These are phyloP conservation scores for Thelonectria rubi DNA, from an alignment of 2,329 filamentous ascomycete genomes.

Conservation along the genomic window DNA sequence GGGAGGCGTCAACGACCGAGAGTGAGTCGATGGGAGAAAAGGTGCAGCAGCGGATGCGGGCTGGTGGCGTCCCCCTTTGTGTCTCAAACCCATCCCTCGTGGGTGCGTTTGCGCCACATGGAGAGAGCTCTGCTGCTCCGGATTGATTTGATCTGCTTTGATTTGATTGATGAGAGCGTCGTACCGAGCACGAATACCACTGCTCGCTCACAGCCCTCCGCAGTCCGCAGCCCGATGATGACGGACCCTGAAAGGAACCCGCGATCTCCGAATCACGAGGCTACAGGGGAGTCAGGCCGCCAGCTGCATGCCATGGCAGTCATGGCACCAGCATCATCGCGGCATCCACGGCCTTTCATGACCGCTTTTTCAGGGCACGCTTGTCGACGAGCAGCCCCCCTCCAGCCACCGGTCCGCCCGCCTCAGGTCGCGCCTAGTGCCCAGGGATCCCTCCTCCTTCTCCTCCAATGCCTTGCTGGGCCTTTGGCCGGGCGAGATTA, in stretches of 20 bases:
- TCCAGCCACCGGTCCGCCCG: constrained; percentile 22
- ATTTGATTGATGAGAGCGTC: background rate
- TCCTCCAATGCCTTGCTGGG: background rate
- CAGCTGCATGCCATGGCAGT: background rate
- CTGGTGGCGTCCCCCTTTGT: constrained; percentile 1
- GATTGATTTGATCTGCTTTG: background rate
- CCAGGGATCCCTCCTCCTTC: constrained; percentile 7
- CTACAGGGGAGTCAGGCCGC: background rate
- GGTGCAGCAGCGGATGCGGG: background rate
- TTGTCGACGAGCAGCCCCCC: constrained; percentile 5
- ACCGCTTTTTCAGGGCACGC: constrained; percentile 1
- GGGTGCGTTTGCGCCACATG: background rate
- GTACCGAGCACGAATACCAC: background rate
- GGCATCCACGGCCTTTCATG: constrained; percentile 13
- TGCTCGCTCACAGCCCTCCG: background rate
- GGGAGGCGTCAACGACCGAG: background rate
- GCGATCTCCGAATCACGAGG: background rate
- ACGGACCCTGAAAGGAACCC: constrained; percentile 7
- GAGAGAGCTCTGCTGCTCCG: background rate
- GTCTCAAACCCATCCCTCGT: constrained; percentile 7
- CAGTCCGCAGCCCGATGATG: background rate
- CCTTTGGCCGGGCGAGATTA: background rate
- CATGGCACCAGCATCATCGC: constrained; percentile 5
- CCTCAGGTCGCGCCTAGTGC: constrained; percentile 12
- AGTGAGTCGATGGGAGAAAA: background rate